These are phyloP conservation scores for Penicillium sp. DNA, from an alignment of 2,329 filamentous ascomycete genomes.

Conservation along the genomic window DNA sequence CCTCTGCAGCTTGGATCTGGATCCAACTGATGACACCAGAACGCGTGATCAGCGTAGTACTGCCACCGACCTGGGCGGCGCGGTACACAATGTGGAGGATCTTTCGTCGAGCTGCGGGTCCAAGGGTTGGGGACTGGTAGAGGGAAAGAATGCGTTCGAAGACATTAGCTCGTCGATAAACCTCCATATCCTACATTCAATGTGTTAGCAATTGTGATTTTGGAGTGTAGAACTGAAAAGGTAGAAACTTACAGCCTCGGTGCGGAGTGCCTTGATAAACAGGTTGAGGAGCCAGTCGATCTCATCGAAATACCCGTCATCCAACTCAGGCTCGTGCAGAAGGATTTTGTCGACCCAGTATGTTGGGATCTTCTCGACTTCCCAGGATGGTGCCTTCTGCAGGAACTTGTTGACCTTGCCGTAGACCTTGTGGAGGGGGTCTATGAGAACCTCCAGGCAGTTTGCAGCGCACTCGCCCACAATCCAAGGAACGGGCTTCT, in stretches of 20 bases:
- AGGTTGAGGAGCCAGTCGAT: constrained; percentile 72
- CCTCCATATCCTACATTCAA: constrained; percentile 45
- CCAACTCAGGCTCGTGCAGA: constrained; percentile 69
- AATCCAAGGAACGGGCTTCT: constrained; percentile 66
- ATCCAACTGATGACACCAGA: constrained; percentile 76
- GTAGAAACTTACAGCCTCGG: constrained; percentile 51
- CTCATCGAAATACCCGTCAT: constrained; percentile 72
- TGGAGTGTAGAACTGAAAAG: neutral
- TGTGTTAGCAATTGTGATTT: constrained; percentile 12
- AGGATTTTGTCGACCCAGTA: constrained; percentile 70
- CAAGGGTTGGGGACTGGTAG: constrained; percentile 66
- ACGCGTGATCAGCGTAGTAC: constrained; percentile 76
- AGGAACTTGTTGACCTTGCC: constrained; percentile 83
- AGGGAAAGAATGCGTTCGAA: constrained; percentile 74
- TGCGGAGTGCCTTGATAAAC: constrained; percentile 62
- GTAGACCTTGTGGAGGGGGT: constrained; percentile 80
- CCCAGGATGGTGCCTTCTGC: constrained; percentile 74
- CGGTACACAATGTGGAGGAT: constrained; percentile 64
- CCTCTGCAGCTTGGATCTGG: constrained; percentile 57
- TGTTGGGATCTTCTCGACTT: constrained; percentile 54
- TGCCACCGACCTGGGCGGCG: constrained; percentile 67
- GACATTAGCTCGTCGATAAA: constrained; percentile 58
- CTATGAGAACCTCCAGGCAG: constrained; percentile 67
- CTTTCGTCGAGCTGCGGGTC: constrained; percentile 60
- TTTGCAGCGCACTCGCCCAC: constrained; percentile 73